Percentiles rank a stretch among this genome's conserved stretches.
Evolutionary conservation across 2,329 filamentous ascomycete species (phyloP).

Genomic region (Paramyrothecium roridum): DNA sequence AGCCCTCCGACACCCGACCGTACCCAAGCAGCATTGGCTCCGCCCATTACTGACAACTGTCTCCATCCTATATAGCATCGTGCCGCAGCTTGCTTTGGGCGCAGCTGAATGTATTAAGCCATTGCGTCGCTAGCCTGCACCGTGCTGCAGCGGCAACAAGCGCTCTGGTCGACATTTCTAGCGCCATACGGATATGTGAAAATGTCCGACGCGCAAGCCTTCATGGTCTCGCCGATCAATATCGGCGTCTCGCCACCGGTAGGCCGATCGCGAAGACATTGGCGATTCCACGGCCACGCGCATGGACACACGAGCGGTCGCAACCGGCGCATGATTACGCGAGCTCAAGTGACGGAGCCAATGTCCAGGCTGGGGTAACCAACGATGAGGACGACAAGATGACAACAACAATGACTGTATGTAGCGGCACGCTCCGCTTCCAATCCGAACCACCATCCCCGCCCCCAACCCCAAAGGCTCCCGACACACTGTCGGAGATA

Average conservation of each 20-base stretch:
- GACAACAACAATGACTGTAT: constrained; percentile 17
- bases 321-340: background rate
- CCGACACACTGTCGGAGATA: background rate
- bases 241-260: constrained; percentile 27
- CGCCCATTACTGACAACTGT: background rate
- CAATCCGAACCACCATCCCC: constrained; percentile 27
- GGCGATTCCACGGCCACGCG: constrained; percentile 13
- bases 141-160: constrained; percentile 11
- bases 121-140: constrained; percentile 22
- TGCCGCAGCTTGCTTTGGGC: constrained; percentile 24
- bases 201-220: constrained; percentile 25
- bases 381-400: constrained; percentile 16
- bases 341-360: constrained; percentile 7
- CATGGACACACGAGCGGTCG: background rate
- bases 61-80: background rate
- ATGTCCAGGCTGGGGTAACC: background rate
- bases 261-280: constrained; percentile 24
- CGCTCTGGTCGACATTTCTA: constrained; percentile 26
- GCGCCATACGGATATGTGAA: constrained; percentile 29
- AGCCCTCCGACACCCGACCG: constrained; percentile 1
- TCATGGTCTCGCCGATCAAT: constrained; percentile 29
- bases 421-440: constrained; percentile 17
- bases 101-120: constrained; percentile 19
- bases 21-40: background rate
- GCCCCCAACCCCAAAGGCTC: constrained; percentile 22